Base-by-base conservation (phyloP, 495 filamentous ascomycete species). In the Cryomyces antarcticus region DNA sequence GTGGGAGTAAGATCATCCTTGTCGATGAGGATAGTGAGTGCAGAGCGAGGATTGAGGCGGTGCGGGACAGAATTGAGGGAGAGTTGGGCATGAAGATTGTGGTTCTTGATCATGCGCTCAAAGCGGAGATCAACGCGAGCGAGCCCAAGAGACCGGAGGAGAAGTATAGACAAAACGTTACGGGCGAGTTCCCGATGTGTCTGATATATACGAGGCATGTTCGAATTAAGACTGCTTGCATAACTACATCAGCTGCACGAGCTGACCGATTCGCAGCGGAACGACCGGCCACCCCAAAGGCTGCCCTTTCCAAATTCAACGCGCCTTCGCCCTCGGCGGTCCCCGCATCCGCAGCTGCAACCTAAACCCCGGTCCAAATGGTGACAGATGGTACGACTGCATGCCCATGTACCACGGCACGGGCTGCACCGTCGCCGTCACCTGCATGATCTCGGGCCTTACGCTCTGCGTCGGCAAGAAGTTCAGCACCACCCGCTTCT, bases 361-460 rank as follows among this genome's bases (percentile, higher is more conserved):
- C 27, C 41, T 67, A 36, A 44, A 42, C 5, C 44, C 48, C 1
- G 64, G 66, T 3, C 65, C 63, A 7, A 59, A 58, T 17, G 66
- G 62, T 7, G 75, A 80, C 51, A 61, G 77, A 17, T 81, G 73
- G 72, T 82, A 84, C 58, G 65, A 71, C 50, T 81, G 78, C 53
- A 86, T 88, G 80, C 81, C 82, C 3, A 57, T 84, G 11, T 88
- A 85, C 55, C 82, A 88, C 53, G 80, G 80, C 7, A 88, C 82
- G 0, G 78, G 77, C 0, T 67, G 63, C 5, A 70, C 80, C 33
- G 58, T 57, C 9, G 55, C 69, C 27, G 69, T 79, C 39, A 55
- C 52, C 4, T 64, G 67, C 45, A 58, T 84, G 41, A 51, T 72
- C 4, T 61, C 48, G 11, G 80, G 80, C 2, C 55, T 72, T 6